These are phyloP conservation scores for Penicillium roqueforti DNA, from an alignment of 495 filamentous ascomycete genomes.

Conservation along the genomic window DNA sequence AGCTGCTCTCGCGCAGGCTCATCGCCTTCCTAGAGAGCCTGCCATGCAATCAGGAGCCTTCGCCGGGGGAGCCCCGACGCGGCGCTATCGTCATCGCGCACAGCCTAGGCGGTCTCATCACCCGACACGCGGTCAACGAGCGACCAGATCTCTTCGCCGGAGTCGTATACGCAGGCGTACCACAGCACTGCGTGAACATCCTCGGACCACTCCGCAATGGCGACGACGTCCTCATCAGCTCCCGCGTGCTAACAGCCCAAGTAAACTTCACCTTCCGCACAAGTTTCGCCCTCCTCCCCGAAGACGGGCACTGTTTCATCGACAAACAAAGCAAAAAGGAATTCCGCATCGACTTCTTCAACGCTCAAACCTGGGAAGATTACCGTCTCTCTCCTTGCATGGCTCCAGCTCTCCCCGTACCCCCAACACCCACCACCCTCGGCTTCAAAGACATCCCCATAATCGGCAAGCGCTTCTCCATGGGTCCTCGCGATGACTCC, in stretches of 20 bases:
- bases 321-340: constrained; percentile 77
- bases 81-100: constrained; percentile 85
- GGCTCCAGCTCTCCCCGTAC: constrained; percentile 50
- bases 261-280: constrained; percentile 93
- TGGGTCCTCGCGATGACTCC: constrained; percentile 23
- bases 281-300: constrained; percentile 78
- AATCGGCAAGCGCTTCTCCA: constrained; percentile 38
- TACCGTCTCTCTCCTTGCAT: constrained; percentile 77
- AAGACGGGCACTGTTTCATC: constrained; percentile 85
- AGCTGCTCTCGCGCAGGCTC: constrained; percentile 65
- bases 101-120: constrained; percentile 85
- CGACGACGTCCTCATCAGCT: constrained; percentile 85
- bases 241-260: constrained; percentile 86
- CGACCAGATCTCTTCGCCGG: constrained; percentile 84
- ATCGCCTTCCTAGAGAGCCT: constrained; percentile 68
- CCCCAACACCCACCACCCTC: constrained; percentile 20
- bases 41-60: constrained; percentile 56
- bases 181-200: constrained; percentile 84
- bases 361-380: constrained; percentile 72
- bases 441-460: constrained; percentile 44
- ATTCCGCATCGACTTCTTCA: constrained; percentile 82
- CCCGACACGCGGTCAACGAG: constrained; percentile 83
- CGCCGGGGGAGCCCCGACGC: constrained; percentile 20
- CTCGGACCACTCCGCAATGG: constrained; percentile 86
- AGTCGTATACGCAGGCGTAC: constrained; percentile 80